A percentile compares a stretch with the other conserved stretches of the same genome.
Evolutionary conservation across 208 protist genomes (phyloP).

Genomic region (Leishmania arabica): DNA sequence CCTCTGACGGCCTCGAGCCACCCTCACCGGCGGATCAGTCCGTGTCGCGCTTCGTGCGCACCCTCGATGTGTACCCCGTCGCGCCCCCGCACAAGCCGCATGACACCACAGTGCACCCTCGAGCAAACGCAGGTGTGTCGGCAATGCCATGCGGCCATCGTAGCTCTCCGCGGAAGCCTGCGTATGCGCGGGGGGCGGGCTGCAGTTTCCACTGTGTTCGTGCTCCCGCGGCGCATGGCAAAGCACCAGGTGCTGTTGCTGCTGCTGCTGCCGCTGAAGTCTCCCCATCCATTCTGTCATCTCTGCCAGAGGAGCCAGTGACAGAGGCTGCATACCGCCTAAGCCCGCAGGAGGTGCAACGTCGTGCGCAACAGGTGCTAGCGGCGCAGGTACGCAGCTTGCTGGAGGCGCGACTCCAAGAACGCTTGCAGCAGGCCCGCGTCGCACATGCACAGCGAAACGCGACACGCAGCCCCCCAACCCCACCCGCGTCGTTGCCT

Average conservation of each 20-base stretch:
- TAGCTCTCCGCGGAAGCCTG: neutral
- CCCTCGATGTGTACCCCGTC: slow-evolving; percentile 32
- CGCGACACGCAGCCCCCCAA: neutral
- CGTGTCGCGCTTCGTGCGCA: slow-evolving; percentile 16
- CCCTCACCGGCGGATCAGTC: neutral
- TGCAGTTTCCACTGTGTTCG: neutral
- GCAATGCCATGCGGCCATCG: neutral
- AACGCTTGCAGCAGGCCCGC: slow-evolving; percentile 19
- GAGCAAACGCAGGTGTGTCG: neutral
- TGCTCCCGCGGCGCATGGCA: neutral
- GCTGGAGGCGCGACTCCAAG: slow-evolving; percentile 22
- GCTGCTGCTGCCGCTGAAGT: neutral
- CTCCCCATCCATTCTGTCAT: neutral
- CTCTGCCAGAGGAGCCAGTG: neutral
- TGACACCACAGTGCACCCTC: neutral
- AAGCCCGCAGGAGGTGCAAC: slow-evolving; percentile 21
- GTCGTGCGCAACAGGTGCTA: slow-evolving; percentile 21
- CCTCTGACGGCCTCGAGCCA: neutral
- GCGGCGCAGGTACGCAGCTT: slow-evolving; percentile 24
- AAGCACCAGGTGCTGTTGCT: neutral
- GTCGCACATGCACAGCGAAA: slow-evolving; percentile 4
- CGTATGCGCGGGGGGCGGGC: neutral
- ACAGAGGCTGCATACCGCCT: slow-evolving; percentile 26
- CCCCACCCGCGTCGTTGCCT: neutral
- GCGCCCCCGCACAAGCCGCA: neutral